Evolutionary conservation across 176 grass and related monocot genomes (phyloP).

Genomic region (Aegilops speltoides): DNA sequence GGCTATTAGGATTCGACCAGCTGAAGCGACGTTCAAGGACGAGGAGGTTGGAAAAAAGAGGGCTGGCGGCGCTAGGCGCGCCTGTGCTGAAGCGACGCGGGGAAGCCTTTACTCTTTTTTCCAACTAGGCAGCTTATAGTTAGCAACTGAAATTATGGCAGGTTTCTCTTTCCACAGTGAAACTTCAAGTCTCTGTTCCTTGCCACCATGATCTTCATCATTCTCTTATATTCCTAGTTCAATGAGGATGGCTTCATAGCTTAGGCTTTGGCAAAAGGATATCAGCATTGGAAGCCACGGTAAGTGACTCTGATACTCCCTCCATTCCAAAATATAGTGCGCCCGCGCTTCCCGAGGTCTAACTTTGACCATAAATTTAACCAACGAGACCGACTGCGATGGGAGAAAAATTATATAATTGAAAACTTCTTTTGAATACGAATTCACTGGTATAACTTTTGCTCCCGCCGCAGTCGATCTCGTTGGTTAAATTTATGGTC

Average conservation of each 20-base stretch:
- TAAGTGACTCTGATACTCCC: not conserved
- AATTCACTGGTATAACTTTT: too few relatives aligned
- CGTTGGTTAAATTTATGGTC: too few relatives aligned
- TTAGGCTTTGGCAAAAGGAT: not conserved
- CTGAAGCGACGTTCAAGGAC: too few relatives aligned
- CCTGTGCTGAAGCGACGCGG: not conserved
- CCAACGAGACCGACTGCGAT: too few relatives aligned
- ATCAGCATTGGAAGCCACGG: not conserved
- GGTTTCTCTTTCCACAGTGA: not conserved
- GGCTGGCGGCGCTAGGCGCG: not conserved
- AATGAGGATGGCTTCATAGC: not conserved
- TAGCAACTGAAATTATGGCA: conserved; percentile 5
- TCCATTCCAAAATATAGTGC: too few relatives aligned
- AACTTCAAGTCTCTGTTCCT: not conserved
- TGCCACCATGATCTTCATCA: not conserved
- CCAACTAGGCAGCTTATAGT: not conserved
- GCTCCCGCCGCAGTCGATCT: too few relatives aligned
- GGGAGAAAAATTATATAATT: too few relatives aligned
- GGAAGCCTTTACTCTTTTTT: not conserved
- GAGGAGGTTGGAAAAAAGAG: not conserved
- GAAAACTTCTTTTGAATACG: too few relatives aligned
- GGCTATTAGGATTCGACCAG: too few relatives aligned
- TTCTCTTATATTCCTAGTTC: not conserved
- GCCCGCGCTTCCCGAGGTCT: too few relatives aligned
- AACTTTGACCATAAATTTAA: too few relatives aligned